Evolutionary conservation across 345 rosid genomes (phyloP).

Genomic region (Citrus sinensis): DVS_A1.0 CM039169.1:27031001-27031500

Average conservation of each 20-base stretch:
- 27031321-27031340: neutral
- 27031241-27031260: constrained; percentile 7
- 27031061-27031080: neutral
- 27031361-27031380: constrained; percentile 33
- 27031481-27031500: neutral
- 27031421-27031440: constrained; percentile 7
- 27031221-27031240: constrained; percentile 5
- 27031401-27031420: constrained; percentile 33
- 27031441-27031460: neutral
- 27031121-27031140: neutral
- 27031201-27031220: constrained; percentile 1
- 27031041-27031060: neutral
- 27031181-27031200: constrained; percentile 17
- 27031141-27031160: constrained; percentile 4
- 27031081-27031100: constrained; percentile 5
- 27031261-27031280: neutral
- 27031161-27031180: constrained; percentile 11
- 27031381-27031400: constrained; percentile 19
- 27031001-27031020: neutral
- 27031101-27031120: constrained; percentile 7
- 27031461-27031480: neutral
- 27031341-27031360: neutral
- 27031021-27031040: neutral
- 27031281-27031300: constrained; percentile 5
- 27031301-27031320: neutral